These are phyloP conservation scores for Fusarium chaquense DNA, from an alignment of 2,329 filamentous ascomycete genomes.

Conservation along the genomic window DNA sequence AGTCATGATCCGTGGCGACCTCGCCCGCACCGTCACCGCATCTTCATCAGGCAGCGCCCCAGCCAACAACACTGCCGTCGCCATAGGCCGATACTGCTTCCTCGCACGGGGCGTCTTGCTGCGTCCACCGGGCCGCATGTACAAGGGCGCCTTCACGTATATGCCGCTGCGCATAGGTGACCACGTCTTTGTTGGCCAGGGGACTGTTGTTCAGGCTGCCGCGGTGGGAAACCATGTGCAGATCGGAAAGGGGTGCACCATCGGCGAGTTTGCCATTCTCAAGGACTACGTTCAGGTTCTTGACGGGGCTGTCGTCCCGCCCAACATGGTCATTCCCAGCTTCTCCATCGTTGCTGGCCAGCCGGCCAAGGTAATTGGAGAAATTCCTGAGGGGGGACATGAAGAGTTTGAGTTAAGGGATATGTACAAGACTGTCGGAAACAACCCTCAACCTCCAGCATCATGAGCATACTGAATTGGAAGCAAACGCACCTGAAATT, in stretches of 20 bases:
- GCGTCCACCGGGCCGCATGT: slow-evolving; percentile 84
- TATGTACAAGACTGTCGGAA: slow-evolving; percentile 73
- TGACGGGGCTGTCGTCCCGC: slow-evolving; percentile 84
- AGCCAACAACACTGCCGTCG: slow-evolving; percentile 75
- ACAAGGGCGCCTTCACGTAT: slow-evolving; percentile 82
- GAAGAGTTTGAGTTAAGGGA: slow-evolving; percentile 74
- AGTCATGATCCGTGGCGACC: slow-evolving; percentile 92
- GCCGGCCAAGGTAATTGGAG: slow-evolving; percentile 83
- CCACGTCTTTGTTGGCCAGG: slow-evolving; percentile 88
- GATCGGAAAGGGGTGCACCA: slow-evolving; percentile 80
- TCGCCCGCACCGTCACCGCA: slow-evolving; percentile 70
- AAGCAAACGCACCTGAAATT: background rate
- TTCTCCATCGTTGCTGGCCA: slow-evolving; percentile 90
- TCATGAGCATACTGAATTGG: slow-evolving; percentile 34
- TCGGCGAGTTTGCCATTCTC: slow-evolving; percentile 90
- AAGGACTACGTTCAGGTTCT: slow-evolving; percentile 93
- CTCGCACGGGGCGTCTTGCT: slow-evolving; percentile 82
- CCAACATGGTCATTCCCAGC: slow-evolving; percentile 91
- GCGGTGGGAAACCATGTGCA: slow-evolving; percentile 87
- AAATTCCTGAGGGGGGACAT: slow-evolving; percentile 78
- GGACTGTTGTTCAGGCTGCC: slow-evolving; percentile 83
- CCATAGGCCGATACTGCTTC: slow-evolving; percentile 92
- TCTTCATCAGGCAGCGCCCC: slow-evolving; percentile 57
- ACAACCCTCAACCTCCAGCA: slow-evolving; percentile 59
- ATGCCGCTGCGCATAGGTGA: slow-evolving; percentile 94